Percentiles rank a stretch among this genome's conserved stretches.
phyloP scores from a whole-genome alignment of 1,284 basidiomycete genomes.

The Moniliophthora roreri region DNA sequence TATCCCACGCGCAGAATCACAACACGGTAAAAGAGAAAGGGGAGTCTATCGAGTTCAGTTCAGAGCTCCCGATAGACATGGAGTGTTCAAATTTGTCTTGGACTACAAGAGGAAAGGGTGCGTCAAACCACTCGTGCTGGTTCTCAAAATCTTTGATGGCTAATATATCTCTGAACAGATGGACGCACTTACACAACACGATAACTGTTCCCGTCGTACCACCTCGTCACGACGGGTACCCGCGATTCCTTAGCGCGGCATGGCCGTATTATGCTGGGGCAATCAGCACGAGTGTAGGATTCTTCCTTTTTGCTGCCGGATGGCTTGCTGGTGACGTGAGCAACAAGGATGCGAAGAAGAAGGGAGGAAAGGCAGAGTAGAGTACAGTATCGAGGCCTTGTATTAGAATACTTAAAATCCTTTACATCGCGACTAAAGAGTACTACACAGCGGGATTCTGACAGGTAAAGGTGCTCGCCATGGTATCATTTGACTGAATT shows the following conservation, averaged over 20 bases:
- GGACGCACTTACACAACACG: slow-evolving; percentile 70
- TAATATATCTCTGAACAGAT: slow-evolving; percentile 38
- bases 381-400: slow-evolving; percentile 3
- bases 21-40: slow-evolving; percentile 47
- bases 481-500: too few species aligned
- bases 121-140: slow-evolving; percentile 28
- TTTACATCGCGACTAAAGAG: too few species aligned
- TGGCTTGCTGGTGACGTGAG: slow-evolving; percentile 69
- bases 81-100: slow-evolving; percentile 95
- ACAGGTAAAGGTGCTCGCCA: too few species aligned
- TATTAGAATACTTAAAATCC: neutral
- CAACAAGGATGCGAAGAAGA: slow-evolving; percentile 49
- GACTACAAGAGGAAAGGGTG: slow-evolving; percentile 88
- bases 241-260: slow-evolving; percentile 89
- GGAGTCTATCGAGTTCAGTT: slow-evolving; percentile 70
- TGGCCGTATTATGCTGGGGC: slow-evolving; percentile 95
- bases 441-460: too few species aligned
- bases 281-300: slow-evolving; percentile 81
- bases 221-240: slow-evolving; percentile 92
- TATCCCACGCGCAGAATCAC: slow-evolving; percentile 52
- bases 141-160: slow-evolving; percentile 6
- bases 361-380: slow-evolving; percentile 53
- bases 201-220: slow-evolving; percentile 89
- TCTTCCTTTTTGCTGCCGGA: slow-evolving; percentile 79
- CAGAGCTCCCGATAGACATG: slow-evolving; percentile 91